Percentiles rank a stretch among this genome's conserved stretches.
Conservation (phyloP, 495 filamentous ascomycete species). For the Xylaria sp. region DNA sequence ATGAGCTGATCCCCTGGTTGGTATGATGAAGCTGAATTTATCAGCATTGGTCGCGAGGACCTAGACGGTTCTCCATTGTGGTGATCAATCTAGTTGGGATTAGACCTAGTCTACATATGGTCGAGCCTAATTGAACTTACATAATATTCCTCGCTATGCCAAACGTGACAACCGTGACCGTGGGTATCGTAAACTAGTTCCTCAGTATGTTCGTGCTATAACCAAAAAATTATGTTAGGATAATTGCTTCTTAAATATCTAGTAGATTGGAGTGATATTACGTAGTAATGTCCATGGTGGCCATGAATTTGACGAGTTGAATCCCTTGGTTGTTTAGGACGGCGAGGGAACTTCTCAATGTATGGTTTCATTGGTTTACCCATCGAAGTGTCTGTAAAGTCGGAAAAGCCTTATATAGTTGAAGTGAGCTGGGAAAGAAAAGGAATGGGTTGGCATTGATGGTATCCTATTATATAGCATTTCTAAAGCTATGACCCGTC, state of each 20-base stretch:
- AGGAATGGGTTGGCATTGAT: background rate
- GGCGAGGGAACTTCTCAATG: background rate
- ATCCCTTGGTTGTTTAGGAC: background rate
- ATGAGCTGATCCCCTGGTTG: background rate
- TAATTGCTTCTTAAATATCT: background rate
- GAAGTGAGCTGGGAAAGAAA: background rate
- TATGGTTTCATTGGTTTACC: background rate
- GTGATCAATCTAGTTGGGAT: background rate
- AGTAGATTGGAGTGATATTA: background rate
- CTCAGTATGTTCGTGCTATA: background rate
- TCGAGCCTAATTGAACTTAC: background rate
- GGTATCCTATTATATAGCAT: background rate
- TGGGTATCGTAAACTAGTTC: background rate
- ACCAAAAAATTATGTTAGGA: background rate
- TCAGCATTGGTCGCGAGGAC: background rate
- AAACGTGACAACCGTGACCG: background rate
- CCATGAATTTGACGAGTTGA: background rate
- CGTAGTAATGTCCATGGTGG: background rate
- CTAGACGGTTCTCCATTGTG: background rate
- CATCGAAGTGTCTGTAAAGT: background rate
- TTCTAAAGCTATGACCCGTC: background rate
- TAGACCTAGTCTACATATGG: background rate
- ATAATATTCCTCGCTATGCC: background rate
- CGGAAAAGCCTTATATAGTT: background rate
- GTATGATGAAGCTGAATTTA: background rate